A percentile compares a stretch with the other conserved stretches of the same genome.
phyloP scores from a whole-genome alignment of 306 rosid genomes.

The Cucurbita ficifolia region DNA sequence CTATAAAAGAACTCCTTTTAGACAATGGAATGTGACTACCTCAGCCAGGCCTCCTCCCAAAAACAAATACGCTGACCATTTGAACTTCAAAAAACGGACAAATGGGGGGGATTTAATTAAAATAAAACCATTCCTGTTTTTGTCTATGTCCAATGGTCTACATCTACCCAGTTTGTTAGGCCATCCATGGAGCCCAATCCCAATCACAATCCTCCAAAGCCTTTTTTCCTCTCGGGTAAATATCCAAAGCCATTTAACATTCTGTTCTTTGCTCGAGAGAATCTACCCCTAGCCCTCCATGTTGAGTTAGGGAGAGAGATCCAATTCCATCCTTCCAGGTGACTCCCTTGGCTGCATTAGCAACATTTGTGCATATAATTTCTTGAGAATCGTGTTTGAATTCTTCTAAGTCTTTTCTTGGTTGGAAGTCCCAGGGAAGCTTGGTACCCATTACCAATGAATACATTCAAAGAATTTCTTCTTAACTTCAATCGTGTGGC shows the following conservation, averaged over 20 bases:
- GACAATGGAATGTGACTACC: not conserved
- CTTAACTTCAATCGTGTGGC: not conserved
- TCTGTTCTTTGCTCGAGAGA: not conserved
- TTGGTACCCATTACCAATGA: not conserved
- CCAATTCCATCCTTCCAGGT: not conserved
- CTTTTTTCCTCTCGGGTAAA: not conserved
- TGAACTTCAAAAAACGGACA: not conserved
- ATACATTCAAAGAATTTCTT: not conserved
- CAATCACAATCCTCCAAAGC: not conserved
- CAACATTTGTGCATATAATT: not conserved
- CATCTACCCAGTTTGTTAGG: not conserved
- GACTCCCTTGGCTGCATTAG: not conserved
- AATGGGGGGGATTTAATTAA: not conserved
- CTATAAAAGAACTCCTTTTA: not conserved
- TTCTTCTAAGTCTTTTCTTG: not conserved
- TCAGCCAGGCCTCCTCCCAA: not conserved
- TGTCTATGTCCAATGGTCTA: not conserved
- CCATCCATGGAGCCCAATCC: not conserved
- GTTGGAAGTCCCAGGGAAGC: not conserved
- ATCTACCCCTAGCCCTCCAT: not conserved
- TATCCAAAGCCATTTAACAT: not conserved
- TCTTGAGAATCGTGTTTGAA: not conserved
- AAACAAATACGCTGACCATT: not conserved
- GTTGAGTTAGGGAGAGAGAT: not conserved
- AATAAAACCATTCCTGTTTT: not conserved